A percentile compares a stretch with the other conserved stretches of the same genome.
phyloP scores from a whole-genome alignment of 208 protist genomes.

The Sergeia podlipaevii region DNA sequence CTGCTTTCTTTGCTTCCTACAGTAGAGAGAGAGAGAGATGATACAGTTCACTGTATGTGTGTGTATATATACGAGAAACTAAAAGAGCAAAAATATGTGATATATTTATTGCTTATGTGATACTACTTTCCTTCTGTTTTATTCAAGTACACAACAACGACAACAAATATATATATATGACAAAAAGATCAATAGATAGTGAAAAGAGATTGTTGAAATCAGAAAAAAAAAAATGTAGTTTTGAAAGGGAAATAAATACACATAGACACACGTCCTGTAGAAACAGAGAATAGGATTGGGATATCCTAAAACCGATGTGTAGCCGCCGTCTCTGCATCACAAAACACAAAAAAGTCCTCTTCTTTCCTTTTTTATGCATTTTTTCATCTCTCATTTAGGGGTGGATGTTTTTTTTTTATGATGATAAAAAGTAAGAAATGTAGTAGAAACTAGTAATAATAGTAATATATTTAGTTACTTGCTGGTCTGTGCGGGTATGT shows the following conservation, averaged over 20 bases:
- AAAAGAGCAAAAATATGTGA: slow-evolving; percentile 1
- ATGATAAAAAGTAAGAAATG: slow-evolving; percentile 5
- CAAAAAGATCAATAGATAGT: neutral
- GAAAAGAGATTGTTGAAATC: neutral
- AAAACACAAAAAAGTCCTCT: slow-evolving; percentile 2
- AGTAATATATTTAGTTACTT: too few relatives aligned
- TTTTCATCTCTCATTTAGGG: slow-evolving; percentile 2
- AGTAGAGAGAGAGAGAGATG: neutral
- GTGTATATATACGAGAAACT: too few relatives aligned
- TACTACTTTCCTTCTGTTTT: too few relatives aligned
- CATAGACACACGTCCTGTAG: neutral
- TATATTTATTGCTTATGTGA: slow-evolving; percentile 6
- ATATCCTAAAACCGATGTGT: too few relatives aligned
- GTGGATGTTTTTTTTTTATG: slow-evolving; percentile 6
- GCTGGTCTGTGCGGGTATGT: neutral
- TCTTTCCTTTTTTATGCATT: slow-evolving; percentile 8
- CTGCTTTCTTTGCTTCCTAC: slow-evolving; percentile 1
- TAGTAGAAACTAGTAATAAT: too few relatives aligned
- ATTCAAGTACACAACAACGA: slow-evolving; percentile 3
- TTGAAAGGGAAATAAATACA: neutral
- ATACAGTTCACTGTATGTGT: too few relatives aligned
- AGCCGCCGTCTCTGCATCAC: too few relatives aligned
- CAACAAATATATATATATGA: neutral
- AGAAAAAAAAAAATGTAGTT: slow-evolving; percentile 2
- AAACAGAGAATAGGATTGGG: neutral